phyloP scores from a whole-genome alignment of 2,329 filamentous ascomycete species.

The Drechslera avenae region DNA sequence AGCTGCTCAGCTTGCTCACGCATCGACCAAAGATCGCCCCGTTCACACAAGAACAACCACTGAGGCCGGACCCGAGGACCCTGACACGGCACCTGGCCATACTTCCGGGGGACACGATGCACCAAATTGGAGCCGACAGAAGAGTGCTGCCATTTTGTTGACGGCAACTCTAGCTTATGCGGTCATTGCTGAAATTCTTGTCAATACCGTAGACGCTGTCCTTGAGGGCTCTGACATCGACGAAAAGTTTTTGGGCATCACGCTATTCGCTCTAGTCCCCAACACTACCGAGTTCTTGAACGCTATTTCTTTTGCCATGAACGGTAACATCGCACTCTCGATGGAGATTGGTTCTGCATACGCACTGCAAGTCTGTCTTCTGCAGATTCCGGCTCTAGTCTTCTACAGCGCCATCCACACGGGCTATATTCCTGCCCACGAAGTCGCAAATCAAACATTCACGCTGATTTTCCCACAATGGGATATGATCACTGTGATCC shows the following conservation, averaged over 20 bases:
- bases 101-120: constrained; percentile 78
- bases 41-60: constrained; percentile 47
- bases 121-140: constrained; percentile 94
- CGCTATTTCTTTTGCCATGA: constrained; percentile 99
- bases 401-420: constrained; percentile 83
- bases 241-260: constrained; percentile 97
- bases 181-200: constrained; percentile 95
- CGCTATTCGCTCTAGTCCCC: constrained; percentile 92
- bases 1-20: constrained; percentile 51
- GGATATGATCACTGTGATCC: constrained; percentile 97
- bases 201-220: constrained; percentile 97
- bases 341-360: constrained; percentile 99
- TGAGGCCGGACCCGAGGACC: constrained; percentile 58
- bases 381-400: constrained; percentile 92
- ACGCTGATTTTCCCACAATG: constrained; percentile 94
- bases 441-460: constrained; percentile 70
- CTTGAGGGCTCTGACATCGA: constrained; percentile 88
- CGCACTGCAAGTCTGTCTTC: constrained; percentile 89
- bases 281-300: constrained; percentile 99
- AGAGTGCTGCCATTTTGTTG: constrained; percentile 88
- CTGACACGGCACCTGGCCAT: constrained; percentile 52
- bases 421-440: constrained; percentile 58
- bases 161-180: constrained; percentile 90
- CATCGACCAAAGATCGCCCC: constrained; percentile 46
- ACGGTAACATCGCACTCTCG: constrained; percentile 95